Conservation (phyloP, 768 basidiomycete genomes). For the Boletus barrowsii region DNA sequence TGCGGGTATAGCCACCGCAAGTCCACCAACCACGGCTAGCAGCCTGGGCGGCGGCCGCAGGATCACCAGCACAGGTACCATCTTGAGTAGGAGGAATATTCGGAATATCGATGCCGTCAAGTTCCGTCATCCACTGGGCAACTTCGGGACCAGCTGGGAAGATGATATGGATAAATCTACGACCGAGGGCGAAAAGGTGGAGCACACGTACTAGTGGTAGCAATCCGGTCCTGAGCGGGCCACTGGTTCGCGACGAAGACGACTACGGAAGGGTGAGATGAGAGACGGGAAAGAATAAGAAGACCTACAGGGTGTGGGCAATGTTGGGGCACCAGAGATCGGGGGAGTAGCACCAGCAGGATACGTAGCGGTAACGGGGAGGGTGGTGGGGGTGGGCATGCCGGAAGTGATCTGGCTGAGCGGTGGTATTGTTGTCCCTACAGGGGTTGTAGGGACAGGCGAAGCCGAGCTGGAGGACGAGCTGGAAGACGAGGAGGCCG, state of each 20-base stretch:
- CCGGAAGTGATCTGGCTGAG: constrained; percentile 58
- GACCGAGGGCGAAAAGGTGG: background rate
- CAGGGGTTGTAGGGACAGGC: constrained; percentile 26
- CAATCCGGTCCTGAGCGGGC: constrained; percentile 61
- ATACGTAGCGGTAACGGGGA: constrained; percentile 51
- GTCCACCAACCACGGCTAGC: constrained; percentile 87
- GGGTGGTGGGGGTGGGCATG: constrained; percentile 53
- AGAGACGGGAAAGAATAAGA: background rate
- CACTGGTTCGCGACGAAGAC: constrained; percentile 47
- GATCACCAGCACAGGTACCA: constrained; percentile 65
- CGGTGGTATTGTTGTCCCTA: constrained; percentile 52
- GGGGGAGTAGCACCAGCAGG: constrained; percentile 60
- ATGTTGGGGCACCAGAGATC: constrained; percentile 57
- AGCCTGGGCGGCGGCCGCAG: constrained; percentile 52
- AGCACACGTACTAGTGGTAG: constrained; percentile 50
- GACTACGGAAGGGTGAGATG: constrained; percentile 33
- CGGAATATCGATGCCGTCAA: constrained; percentile 70
- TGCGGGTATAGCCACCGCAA: constrained; percentile 68
- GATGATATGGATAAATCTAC: background rate
- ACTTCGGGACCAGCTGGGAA: constrained; percentile 44
- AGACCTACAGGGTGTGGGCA: constrained; percentile 62
- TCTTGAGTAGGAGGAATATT: constrained; percentile 57
- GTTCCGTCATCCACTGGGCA: constrained; percentile 70
- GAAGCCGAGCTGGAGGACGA: constrained; percentile 12
- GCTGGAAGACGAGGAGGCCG: background rate